These are phyloP conservation scores for Zopfia rhizophila DNA, from an alignment of 2,329 filamentous ascomycete species.

Conservation along the genomic window DNA sequence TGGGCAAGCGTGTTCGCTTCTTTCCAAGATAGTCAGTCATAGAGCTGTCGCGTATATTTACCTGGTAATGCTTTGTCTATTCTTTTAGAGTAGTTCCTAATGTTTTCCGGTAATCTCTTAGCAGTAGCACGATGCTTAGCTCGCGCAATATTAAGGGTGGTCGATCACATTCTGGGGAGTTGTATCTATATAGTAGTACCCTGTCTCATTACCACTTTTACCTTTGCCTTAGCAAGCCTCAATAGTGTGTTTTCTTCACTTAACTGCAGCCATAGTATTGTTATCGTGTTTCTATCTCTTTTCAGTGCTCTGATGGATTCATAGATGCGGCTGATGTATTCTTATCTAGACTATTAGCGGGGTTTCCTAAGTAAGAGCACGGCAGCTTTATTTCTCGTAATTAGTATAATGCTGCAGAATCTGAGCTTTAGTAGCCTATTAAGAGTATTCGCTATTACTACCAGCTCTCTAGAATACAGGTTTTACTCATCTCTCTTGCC, in stretches of 20 bases:
- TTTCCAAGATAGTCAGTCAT: constrained; percentile 15
- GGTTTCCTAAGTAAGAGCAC: constrained; percentile 21
- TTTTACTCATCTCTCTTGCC: constrained; percentile 23
- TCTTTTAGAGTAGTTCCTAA: constrained; percentile 15
- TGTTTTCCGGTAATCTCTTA: constrained; percentile 16
- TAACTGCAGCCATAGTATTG: constrained; percentile 18
- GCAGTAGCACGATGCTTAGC: constrained; percentile 15
- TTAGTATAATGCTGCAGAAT: constrained; percentile 19
- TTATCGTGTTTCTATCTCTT: constrained; percentile 17
- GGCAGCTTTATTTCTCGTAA: constrained; percentile 19
- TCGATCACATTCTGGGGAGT: constrained; percentile 16
- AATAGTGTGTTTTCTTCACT: constrained; percentile 20
- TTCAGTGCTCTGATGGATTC: constrained; percentile 13
- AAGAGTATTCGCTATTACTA: constrained; percentile 13
- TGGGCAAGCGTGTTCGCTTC: constrained; percentile 16
- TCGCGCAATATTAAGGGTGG: constrained; percentile 17
- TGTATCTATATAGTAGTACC: constrained; percentile 14
- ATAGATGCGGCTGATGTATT: constrained; percentile 17
- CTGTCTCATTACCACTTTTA: constrained; percentile 15
- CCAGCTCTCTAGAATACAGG: constrained; percentile 13
- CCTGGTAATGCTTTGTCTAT: constrained; percentile 18
- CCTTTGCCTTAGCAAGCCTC: constrained; percentile 16
- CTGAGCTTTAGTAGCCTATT: constrained; percentile 15
- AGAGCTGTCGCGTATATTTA: constrained; percentile 18
- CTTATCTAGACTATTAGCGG: constrained; percentile 15